These are phyloP conservation scores for Geotrichum bryndzae DNA, from an alignment of 1,139 yeast genomes.

Conservation along the genomic window DNA sequence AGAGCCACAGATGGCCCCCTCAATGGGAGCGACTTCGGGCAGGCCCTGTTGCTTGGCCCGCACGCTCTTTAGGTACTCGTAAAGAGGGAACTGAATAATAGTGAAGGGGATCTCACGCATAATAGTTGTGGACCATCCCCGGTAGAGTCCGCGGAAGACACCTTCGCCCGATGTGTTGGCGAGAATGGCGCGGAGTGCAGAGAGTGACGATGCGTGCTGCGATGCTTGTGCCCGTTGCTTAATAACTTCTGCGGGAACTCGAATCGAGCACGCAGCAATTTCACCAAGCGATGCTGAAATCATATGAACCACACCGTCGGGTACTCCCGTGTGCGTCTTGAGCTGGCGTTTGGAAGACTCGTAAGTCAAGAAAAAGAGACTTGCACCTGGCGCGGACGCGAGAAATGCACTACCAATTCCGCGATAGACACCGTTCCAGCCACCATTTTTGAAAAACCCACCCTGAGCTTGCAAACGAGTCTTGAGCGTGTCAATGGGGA, in stretches of 20 bases:
- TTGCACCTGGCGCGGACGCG: slow-evolving; percentile 91
- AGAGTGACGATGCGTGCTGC: slow-evolving; percentile 54
- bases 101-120: slow-evolving; percentile 96
- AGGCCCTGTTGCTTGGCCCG: slow-evolving; percentile 25
- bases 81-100: slow-evolving; percentile 86
- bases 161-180: slow-evolving; percentile 70
- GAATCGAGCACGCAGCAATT: slow-evolving; percentile 81
- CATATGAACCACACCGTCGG: slow-evolving; percentile 58
- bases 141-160: slow-evolving; percentile 64
- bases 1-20: slow-evolving; percentile 93
- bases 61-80: slow-evolving; percentile 68
- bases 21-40: slow-evolving; percentile 49
- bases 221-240: slow-evolving; percentile 89
- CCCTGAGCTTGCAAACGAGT: slow-evolving; percentile 93
- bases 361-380: slow-evolving; percentile 83
- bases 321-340: slow-evolving; percentile 32
- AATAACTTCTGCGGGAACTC: slow-evolving; percentile 96
- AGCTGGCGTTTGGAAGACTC: slow-evolving; percentile 63
- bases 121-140: slow-evolving; percentile 91
- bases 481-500: slow-evolving; percentile 92
- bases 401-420: slow-evolving; percentile 92
- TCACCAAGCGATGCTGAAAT: slow-evolving; percentile 83
- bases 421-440: slow-evolving; percentile 81
- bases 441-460: slow-evolving; percentile 89
- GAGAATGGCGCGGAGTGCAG: slow-evolving; percentile 58